Evolutionary conservation across 2,329 filamentous ascomycete species (phyloP), one percentile per base, ranked within the genome.

Genomic region (Diaporthe vaccinii): DNA sequence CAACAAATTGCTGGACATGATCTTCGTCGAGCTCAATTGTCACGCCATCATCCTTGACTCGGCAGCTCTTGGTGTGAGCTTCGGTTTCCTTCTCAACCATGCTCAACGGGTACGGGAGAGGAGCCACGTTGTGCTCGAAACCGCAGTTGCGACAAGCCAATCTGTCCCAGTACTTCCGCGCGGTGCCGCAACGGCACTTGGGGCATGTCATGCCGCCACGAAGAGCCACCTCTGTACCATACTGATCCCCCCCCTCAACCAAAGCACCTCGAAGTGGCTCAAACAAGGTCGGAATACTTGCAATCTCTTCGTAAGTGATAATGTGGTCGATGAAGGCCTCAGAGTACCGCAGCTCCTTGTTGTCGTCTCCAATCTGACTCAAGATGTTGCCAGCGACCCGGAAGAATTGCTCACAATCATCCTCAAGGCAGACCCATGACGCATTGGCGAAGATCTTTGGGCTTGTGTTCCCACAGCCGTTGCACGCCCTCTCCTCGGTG

Each of bases 201-300:
- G 90, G 91, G 78, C 94, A 96, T 2, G 93, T 89, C 62, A 95
- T 89, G 0, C 93, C 93, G 69, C 86, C 85, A 79, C 90, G 92
- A 74, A 89, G 90, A 12, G 85, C 81, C 3, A 84, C 83, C 15
- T 89, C 87, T 0, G 89, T 87, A 4, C 89, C 87, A 5, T 17
- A 74, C 6, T 84, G 79, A 0, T 84, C 46, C 0, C 49, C 58
- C 7, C 51, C 44, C 12, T 44, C 81, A 20, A 84, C 83, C 0
- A 82, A 78, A 1, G 83, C 79, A 15, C 83, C 78, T 7, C 82
- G 79, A 6, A 86, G 74, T 0, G 86, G 82, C 0, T 84, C 82
- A 1, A 87, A 78, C 0, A 86, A 76, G 10, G 85, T 80, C 0
- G 84, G n/a, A n/a, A n/a, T n/a, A 84, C 10, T 87, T 79, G 4